Evolutionary conservation across 208 protist genomes (phyloP).

Genomic region (Trypanosoma lewisi): DNA sequence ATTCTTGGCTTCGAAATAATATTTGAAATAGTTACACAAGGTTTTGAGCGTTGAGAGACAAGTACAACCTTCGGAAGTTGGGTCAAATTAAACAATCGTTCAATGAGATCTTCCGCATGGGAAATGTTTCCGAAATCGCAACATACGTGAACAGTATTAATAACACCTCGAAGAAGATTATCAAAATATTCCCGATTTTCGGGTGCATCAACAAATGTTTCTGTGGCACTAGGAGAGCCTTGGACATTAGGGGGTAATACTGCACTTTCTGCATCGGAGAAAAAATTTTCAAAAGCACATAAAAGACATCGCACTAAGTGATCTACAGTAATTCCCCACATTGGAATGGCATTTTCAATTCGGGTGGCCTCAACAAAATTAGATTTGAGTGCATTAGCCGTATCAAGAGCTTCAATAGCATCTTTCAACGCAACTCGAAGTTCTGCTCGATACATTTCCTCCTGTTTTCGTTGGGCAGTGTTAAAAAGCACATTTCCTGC

Average conservation of each 20-base stretch:
- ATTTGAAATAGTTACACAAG: slow-evolving; percentile 39
- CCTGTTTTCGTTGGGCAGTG: slow-evolving; percentile 46
- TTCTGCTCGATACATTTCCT: slow-evolving; percentile 71
- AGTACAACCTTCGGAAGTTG: slow-evolving; percentile 45
- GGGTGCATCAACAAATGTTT: slow-evolving; percentile 9
- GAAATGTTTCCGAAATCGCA: slow-evolving; percentile 66
- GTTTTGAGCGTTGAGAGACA: slow-evolving; percentile 18
- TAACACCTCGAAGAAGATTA: slow-evolving; percentile 47
- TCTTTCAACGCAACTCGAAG: slow-evolving; percentile 59
- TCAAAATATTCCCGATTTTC: slow-evolving; percentile 50
- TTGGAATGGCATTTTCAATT: slow-evolving; percentile 85
- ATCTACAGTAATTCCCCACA: slow-evolving; percentile 82
- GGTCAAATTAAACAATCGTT: slow-evolving; percentile 62
- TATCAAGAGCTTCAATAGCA: slow-evolving; percentile 56
- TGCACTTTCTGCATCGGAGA: not conserved
- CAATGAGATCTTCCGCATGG: slow-evolving; percentile 66
- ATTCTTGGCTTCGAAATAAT: slow-evolving; percentile 52
- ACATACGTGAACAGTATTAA: slow-evolving; percentile 74
- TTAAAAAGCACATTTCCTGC: slow-evolving; percentile 50
- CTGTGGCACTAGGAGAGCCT: not conserved
- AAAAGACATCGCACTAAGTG: slow-evolving; percentile 21
- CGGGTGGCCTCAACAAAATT: slow-evolving; percentile 58
- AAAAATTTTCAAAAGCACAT: slow-evolving; percentile 21
- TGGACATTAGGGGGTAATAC: slow-evolving; percentile 4
- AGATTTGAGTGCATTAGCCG: slow-evolving; percentile 19